Base-by-base conservation (phyloP, 2,329 filamentous ascomycete genomes). In the Microsporum canis region DNA sequence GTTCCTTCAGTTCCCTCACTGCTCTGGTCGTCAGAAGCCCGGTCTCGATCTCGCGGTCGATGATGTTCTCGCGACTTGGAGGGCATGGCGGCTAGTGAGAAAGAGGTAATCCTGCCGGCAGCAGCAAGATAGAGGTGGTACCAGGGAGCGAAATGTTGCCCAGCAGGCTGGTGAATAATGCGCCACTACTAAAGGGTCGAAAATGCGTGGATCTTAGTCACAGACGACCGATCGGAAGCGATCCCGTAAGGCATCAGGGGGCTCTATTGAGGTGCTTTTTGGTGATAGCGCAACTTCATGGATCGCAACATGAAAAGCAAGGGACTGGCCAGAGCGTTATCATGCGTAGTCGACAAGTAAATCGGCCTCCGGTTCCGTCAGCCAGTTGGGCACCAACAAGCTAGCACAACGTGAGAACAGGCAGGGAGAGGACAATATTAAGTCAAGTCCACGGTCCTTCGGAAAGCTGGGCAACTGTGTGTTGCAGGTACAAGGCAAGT, bases 41-140 rank as follows among this genome's bases (percentile, higher is more conserved):
- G 17, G 41, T 59, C 67, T 65, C 71, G 70, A 64, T 71, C 69
- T 66, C 66, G 66, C 67, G 69, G 66, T 65, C 70, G 68, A 65
- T 72, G 71, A 68, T 70, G 68, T 66, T 70, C 68, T 71, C 71
- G 73, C 60, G 73, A 64, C 59, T 71, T 72, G 59, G 72, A 70
- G 66, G 72, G 71, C 73, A 75, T 74, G 69, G 67, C 66, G 64
- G 64, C 62, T 64, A 55, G 34, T n/a, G 43, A 34, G 34, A 53
- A 55, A 51, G 31, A 38, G 38, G 39, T 27, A 59, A 51, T 33
- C n/a, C 23, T 36, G 57, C 38, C 41, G 27, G 27, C 12, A 47
- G 57, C 41, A 27, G 41, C 41, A 38, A 8, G 31, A 47, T 41
- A 27, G 14, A 49, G 33, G 57, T 33, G 41, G 57, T 41, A 45